A percentile compares a stretch with the other conserved stretches of the same genome.
Conservation (phyloP, 2,329 filamentous ascomycete species). For the Scedosporium boydii region DNA sequence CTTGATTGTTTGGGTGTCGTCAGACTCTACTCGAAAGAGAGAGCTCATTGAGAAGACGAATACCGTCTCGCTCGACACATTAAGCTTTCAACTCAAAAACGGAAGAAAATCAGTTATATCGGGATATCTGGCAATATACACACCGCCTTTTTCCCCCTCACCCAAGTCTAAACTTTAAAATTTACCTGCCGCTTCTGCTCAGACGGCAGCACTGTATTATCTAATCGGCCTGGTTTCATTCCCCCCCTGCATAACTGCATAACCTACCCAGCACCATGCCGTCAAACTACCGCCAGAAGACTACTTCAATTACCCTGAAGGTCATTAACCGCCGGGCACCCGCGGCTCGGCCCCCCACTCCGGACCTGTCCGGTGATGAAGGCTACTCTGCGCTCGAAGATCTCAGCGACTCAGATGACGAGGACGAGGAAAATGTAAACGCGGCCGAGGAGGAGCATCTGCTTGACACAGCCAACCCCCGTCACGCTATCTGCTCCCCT, state of each 20-base stretch:
- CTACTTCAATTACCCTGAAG: constrained; percentile 32
- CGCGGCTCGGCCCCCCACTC: constrained; percentile 41
- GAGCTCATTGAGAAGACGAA: neutral
- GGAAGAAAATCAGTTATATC: no score
- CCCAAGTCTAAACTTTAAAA: neutral
- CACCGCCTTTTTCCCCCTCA: constrained; percentile 3
- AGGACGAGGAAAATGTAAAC: constrained; percentile 70
- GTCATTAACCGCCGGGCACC: constrained; percentile 38
- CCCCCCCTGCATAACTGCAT: constrained; percentile 3
- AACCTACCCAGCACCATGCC: constrained; percentile 31
- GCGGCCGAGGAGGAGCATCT: constrained; percentile 72
- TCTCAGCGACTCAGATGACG: constrained; percentile 66
- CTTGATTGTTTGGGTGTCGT: neutral
- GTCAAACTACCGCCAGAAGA: constrained; percentile 42
- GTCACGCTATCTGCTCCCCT: constrained; percentile 34
- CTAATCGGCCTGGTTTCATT: constrained; percentile 3
- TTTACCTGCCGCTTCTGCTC: neutral
- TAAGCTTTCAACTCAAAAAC: neutral
- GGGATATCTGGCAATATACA: neutral
- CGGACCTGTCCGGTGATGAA: constrained; percentile 52
- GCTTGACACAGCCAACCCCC: constrained; percentile 33
- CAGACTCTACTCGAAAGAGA: neutral
- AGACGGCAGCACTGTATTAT: neutral
- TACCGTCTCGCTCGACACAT: neutral
- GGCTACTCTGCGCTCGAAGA: constrained; percentile 71